Evolutionary conservation across 805 yeast species (phyloP).

Genomic region (Lipomyces yamanashiensis): DNA sequence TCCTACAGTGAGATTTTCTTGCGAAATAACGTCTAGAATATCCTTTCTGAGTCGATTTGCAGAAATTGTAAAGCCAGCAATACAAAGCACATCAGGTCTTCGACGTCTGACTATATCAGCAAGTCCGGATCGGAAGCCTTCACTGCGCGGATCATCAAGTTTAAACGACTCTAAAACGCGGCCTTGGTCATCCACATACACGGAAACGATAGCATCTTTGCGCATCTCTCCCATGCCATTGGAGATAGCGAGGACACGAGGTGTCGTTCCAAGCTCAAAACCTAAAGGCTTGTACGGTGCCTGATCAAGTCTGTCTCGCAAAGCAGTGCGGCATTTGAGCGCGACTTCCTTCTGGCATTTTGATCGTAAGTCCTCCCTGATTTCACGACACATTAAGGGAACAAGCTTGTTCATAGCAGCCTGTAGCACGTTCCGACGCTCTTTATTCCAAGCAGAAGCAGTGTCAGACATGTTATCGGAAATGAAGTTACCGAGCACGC

Average conservation of each 20-base stretch:
- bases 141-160: slow-evolving; percentile 70
- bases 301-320: slow-evolving; percentile 78
- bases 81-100: slow-evolving; percentile 87
- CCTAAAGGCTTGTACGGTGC: slow-evolving; percentile 87
- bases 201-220: slow-evolving; percentile 85
- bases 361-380: slow-evolving; percentile 80
- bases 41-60: slow-evolving; percentile 56
- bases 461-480: slow-evolving; percentile 65
- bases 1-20: slow-evolving; percentile 53
- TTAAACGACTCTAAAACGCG: slow-evolving; percentile 76
- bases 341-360: slow-evolving; percentile 74
- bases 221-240: slow-evolving; percentile 84
- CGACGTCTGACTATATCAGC: slow-evolving; percentile 62
- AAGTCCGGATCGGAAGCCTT: slow-evolving; percentile 69
- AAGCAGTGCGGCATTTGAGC: slow-evolving; percentile 68
- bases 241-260: slow-evolving; percentile 79
- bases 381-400: slow-evolving; percentile 69
- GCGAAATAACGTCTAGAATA: slow-evolving; percentile 55
- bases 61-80: slow-evolving; percentile 83
- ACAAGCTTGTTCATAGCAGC: slow-evolving; percentile 70
- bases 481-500: slow-evolving; percentile 46
- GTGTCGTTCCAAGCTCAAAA: slow-evolving; percentile 77
- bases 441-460: slow-evolving; percentile 78
- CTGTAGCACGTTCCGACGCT: slow-evolving; percentile 69
- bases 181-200: slow-evolving; percentile 77